A percentile compares a stretch with the other conserved stretches of the same genome.
Conservation (phyloP, 179 eudicot species). For the Corrigiola litoralis region DNA sequence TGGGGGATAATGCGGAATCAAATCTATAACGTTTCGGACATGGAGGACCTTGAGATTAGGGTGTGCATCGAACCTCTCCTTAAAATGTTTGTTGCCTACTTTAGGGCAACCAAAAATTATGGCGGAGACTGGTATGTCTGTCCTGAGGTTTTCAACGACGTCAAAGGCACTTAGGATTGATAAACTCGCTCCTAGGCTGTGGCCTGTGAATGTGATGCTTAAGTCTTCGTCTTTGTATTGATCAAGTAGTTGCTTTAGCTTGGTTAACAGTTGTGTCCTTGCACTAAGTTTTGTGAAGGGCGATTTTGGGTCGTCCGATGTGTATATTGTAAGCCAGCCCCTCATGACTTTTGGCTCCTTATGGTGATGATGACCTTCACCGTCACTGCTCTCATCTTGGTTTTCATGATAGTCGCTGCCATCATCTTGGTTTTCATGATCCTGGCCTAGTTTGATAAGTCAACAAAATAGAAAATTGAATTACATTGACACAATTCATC, state of each 20-base stretch:
- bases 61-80: slow-evolving; percentile 34
- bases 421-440: slow-evolving; percentile 1
- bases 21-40: slow-evolving; percentile 50
- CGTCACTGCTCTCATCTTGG: neutral
- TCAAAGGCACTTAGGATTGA: slow-evolving; percentile 69
- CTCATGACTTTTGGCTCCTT: slow-evolving; percentile 46
- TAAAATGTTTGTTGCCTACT: slow-evolving; percentile 66
- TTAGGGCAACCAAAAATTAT: slow-evolving; percentile 72
- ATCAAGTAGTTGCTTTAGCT: slow-evolving; percentile 34
- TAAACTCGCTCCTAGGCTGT: slow-evolving; percentile 67
- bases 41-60: slow-evolving; percentile 56
- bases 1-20: slow-evolving; percentile 48
- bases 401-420: neutral
- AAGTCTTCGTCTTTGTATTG: slow-evolving; percentile 44
- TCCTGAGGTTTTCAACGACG: slow-evolving; percentile 52
- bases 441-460: too few species aligned
- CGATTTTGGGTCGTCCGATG: slow-evolving; percentile 59
- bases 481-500: too few species aligned
- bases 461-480: too few species aligned
- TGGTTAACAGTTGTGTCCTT: slow-evolving; percentile 47
- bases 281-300: slow-evolving; percentile 64
- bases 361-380: neutral
- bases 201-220: slow-evolving; percentile 58
- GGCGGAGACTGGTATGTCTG: slow-evolving; percentile 51
- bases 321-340: slow-evolving; percentile 78